These are phyloP conservation scores for Leucoagaricus sp. DNA, from an alignment of 1,284 basidiomycete species.

Conservation along the genomic window DNA sequence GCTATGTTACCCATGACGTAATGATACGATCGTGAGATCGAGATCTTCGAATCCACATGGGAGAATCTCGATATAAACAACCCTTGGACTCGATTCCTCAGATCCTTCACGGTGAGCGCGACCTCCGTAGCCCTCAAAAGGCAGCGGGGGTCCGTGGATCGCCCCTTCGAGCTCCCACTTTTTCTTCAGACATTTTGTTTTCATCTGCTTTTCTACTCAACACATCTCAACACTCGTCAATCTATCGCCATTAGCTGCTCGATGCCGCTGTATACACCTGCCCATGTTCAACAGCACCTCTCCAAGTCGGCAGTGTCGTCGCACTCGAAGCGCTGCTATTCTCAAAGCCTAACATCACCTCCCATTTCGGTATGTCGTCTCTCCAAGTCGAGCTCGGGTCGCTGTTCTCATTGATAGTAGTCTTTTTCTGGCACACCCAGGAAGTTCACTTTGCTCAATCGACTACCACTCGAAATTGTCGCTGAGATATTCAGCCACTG, in stretches of 20 bases:
- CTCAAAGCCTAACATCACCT: background rate
- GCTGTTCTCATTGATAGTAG: background rate
- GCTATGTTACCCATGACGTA: no score
- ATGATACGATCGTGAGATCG: no score
- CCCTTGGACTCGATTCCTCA: background rate
- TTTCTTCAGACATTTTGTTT: background rate
- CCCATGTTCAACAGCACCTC: conserved; percentile 2
- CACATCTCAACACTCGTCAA: background rate
- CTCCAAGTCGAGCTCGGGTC: background rate
- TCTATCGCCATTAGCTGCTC: background rate
- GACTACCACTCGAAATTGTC: conserved; percentile 38
- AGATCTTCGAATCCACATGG: no score
- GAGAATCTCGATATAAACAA: no score
- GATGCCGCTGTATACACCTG: conserved; percentile 2
- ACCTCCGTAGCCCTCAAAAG: conserved; percentile 11
- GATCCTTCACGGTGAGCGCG: background rate
- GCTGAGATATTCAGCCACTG: conserved; percentile 38
- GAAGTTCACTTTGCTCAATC: conserved; percentile 24
- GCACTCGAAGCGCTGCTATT: background rate
- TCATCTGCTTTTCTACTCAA: background rate
- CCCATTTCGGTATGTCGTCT: background rate
- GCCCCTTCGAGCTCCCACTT: background rate
- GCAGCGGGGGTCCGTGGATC: background rate
- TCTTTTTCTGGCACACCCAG: background rate
- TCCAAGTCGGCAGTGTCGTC: background rate